These are phyloP conservation scores for Flaveria floridana DNA, from an alignment of 140 eudicot species.

Conservation along the genomic window DNA sequence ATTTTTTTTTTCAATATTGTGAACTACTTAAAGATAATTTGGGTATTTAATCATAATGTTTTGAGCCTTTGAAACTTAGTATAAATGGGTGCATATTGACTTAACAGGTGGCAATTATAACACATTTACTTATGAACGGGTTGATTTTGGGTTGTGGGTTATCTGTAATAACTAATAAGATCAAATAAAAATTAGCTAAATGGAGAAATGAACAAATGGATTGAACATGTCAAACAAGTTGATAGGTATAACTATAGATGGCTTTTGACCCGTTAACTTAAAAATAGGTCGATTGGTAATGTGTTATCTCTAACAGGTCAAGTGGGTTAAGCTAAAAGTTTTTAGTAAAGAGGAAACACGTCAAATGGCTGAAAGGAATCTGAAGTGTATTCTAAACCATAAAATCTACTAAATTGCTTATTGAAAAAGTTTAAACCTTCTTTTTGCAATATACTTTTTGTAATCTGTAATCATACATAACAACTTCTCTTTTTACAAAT, in stretches of 20 bases:
- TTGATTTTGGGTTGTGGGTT: background rate
- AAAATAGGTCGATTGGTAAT: background rate
- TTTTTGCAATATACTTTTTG: background rate
- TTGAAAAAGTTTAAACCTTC: background rate
- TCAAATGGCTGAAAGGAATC: background rate
- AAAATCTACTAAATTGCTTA: slow-evolving; percentile 1
- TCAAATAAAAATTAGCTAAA: background rate
- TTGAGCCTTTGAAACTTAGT: background rate
- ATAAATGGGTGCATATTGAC: background rate
- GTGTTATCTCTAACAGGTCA: slow-evolving; percentile 3
- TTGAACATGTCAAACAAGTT: background rate
- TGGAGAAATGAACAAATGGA: background rate
- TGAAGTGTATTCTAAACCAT: background rate
- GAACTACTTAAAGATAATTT: background rate
- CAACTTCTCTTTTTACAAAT: background rate
- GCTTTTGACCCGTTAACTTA: background rate
- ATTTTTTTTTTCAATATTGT: background rate
- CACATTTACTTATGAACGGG: background rate
- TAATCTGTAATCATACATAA: background rate
- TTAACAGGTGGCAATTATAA: background rate
- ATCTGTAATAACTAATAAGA: background rate
- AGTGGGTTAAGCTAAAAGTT: slow-evolving; percentile 12
- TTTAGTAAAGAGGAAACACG: background rate
- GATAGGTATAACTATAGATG: background rate
- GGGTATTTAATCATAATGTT: background rate